Conservation (phyloP, 805 yeast genomes). For the Candida michaelii region DNA sequence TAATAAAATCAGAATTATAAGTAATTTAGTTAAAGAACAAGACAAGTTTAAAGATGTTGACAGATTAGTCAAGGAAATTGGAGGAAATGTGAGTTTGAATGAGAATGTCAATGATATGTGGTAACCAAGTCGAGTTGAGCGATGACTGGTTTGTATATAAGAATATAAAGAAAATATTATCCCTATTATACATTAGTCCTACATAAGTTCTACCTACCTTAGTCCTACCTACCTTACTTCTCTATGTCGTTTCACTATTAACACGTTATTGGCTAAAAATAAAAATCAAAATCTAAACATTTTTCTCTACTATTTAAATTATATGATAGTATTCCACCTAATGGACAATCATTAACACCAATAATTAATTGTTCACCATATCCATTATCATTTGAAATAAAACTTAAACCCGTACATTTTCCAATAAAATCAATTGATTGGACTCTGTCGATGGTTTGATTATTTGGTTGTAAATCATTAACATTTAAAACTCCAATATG, state of each 20-base stretch:
- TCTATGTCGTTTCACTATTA: too few species aligned
- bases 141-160: not conserved
- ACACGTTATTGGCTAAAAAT: constrained; percentile 16
- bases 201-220: not conserved
- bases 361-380: constrained; percentile 49
- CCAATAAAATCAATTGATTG: constrained; percentile 59
- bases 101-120: constrained; percentile 45
- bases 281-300: constrained; percentile 42
- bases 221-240: not conserved
- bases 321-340: constrained; percentile 59
- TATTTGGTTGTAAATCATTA: constrained; percentile 22
- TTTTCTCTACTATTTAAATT: constrained; percentile 34
- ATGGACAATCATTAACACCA: constrained; percentile 54
- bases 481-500: constrained; percentile 52
- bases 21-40: constrained; percentile 30
- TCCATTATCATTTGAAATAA: constrained; percentile 42
- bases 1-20: constrained; percentile 59
- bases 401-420: constrained; percentile 55
- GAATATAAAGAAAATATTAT: not conserved
- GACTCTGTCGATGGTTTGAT: constrained; percentile 20
- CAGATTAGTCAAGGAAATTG: constrained; percentile 33
- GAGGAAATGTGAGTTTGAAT: constrained; percentile 36
- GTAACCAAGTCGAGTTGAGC: too few species aligned
- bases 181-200: constrained; percentile 5
- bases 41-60: constrained; percentile 33